Evolutionary conservation across 257 asterid species (phyloP).

Genomic region (Craterostigma plantagineum): DNA sequence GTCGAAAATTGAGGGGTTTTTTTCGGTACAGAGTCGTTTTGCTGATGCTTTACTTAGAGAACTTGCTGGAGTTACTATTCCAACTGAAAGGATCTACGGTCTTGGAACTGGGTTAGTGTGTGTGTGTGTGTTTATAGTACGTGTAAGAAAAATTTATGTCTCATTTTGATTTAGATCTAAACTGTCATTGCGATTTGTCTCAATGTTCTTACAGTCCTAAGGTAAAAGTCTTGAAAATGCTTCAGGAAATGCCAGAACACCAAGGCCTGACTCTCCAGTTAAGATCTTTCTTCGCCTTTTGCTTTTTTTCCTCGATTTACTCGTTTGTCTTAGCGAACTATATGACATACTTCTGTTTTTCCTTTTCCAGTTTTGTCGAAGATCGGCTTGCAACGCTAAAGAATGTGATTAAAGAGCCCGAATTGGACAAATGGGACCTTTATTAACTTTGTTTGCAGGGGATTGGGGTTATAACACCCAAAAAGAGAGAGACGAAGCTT

Average conservation of each 20-base stretch:
- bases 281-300: not conserved
- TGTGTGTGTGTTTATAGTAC: not conserved
- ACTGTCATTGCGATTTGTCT: too few species aligned
- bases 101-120: slow-evolving; percentile 59
- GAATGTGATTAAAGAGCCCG: slow-evolving; percentile 81
- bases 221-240: slow-evolving; percentile 72
- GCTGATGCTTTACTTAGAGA: slow-evolving; percentile 74
- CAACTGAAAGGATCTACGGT: slow-evolving; percentile 71
- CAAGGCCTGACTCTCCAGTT: slow-evolving; percentile 78
- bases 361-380: slow-evolving; percentile 96
- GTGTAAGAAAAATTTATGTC: not conserved
- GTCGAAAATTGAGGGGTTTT: too few species aligned
- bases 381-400: slow-evolving; percentile 72
- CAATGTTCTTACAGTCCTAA: slow-evolving; percentile 55
- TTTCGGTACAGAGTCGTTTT: slow-evolving; percentile 52
- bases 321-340: slow-evolving; percentile 5
- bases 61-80: slow-evolving; percentile 71
- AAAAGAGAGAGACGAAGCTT: slow-evolving; percentile 78
- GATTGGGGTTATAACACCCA: slow-evolving; percentile 93
- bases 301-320: not conserved
- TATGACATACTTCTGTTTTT: slow-evolving; percentile 7
- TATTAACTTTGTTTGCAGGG: slow-evolving; percentile 36
- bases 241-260: slow-evolving; percentile 85
- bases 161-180: not conserved
- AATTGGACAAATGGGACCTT: slow-evolving; percentile 66